These are phyloP conservation scores for Diophrys appendiculata DNA, from an alignment of 73 alveolate genomes.

Conservation along the genomic window DNA sequence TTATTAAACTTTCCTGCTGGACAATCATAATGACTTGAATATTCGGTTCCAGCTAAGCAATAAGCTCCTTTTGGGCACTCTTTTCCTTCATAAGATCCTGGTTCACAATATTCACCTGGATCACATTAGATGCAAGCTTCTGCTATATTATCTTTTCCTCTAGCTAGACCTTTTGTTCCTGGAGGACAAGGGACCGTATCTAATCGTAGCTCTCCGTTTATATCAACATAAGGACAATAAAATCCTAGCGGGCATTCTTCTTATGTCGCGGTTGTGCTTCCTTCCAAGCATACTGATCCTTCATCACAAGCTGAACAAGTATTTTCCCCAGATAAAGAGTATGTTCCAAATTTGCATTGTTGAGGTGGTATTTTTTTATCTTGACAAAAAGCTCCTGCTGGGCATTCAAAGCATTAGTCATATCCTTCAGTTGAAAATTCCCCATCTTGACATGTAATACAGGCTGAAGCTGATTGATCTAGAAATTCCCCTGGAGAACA, in stretches of 20 bases:
- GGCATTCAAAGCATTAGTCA: slow-evolving; percentile 43
- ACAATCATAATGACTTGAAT: slow-evolving; percentile 43
- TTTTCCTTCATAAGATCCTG: slow-evolving; percentile 24
- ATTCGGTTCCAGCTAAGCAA: slow-evolving; percentile 34
- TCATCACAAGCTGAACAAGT: slow-evolving; percentile 19
- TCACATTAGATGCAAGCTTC: slow-evolving; percentile 13
- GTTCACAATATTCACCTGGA: slow-evolving; percentile 17
- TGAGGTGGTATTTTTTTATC: too few relatives aligned
- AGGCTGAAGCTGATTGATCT: too few relatives aligned
- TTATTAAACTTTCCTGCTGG: slow-evolving; percentile 57
- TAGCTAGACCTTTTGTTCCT: not conserved
- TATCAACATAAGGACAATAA: slow-evolving; percentile 24
- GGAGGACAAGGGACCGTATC: slow-evolving; percentile 66
- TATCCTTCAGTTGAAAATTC: slow-evolving; percentile 24
- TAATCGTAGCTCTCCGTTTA: slow-evolving; percentile 28
- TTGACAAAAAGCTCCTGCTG: slow-evolving; percentile 55
- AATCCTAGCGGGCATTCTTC: slow-evolving; percentile 70
- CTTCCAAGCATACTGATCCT: slow-evolving; percentile 65
- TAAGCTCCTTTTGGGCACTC: slow-evolving; percentile 50
- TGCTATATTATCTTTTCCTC: not conserved
- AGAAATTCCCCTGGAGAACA: too few relatives aligned
- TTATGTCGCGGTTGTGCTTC: slow-evolving; percentile 27
- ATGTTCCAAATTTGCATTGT: too few relatives aligned
- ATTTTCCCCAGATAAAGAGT: too few relatives aligned
- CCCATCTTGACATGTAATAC: slow-evolving; percentile 27